Evolutionary conservation across 306 rosid species (phyloP).

Genomic region (Albizia julibrissin): DNA sequence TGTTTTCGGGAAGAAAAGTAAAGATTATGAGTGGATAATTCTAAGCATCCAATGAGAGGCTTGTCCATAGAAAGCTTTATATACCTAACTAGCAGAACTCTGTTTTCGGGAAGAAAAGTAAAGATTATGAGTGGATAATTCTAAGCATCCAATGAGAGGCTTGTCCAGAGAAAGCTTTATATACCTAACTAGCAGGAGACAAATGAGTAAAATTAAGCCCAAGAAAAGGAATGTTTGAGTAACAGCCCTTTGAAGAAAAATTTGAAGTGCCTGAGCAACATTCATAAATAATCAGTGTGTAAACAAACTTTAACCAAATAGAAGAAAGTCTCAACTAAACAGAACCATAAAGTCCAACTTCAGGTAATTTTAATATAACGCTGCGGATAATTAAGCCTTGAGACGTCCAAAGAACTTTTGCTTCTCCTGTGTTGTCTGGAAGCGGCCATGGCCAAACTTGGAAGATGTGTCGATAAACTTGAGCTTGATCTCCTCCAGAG

Average conservation of each 20-base stretch:
- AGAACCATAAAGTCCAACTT: neutral
- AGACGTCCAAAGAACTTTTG: conserved; percentile 79
- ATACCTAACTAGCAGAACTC: too few species aligned
- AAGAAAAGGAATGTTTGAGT: neutral
- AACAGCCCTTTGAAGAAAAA: neutral
- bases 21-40: too few species aligned
- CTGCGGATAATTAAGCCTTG: conserved; percentile 53
- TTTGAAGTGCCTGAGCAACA: neutral
- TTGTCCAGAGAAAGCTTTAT: too few species aligned
- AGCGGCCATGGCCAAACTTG: conserved; percentile 85
- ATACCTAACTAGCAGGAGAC: too few species aligned
- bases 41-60: too few species aligned
- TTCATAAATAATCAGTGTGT: neutral
- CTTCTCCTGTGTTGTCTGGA: conserved; percentile 90
- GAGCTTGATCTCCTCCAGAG: conserved; percentile 77
- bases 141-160: too few species aligned
- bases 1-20: too few species aligned
- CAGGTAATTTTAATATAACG: neutral
- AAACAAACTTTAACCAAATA: neutral
- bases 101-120: too few species aligned
- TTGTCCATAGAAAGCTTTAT: too few species aligned
- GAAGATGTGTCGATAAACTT: conserved; percentile 89
- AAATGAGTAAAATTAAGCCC: neutral
- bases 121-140: too few species aligned
- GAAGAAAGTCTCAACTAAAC: neutral